Base-by-base conservation (phyloP, 2,329 filamentous ascomycete genomes). In the Aureobasidium vineae region DNA sequence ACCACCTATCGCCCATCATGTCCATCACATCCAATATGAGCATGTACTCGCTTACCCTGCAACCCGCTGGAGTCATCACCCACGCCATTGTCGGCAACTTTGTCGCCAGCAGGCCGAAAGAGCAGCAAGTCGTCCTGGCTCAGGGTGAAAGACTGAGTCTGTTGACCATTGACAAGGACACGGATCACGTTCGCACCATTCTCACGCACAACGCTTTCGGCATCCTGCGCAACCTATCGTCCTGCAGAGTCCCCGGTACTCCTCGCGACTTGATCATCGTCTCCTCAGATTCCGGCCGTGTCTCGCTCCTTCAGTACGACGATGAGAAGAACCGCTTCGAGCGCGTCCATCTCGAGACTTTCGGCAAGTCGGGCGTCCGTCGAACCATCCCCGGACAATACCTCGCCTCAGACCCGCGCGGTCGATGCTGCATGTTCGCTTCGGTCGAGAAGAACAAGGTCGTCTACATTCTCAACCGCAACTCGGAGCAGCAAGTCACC, bases 391-490 rank as follows among this genome's bases (percentile, higher is more conserved):
- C 96, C 2, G 95, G 96, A 68, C 92, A 99, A 78, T 99, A 97
- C 75, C 85, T 99, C 33, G 95, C 94, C 7, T 91, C 92, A 63
- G 95, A 99, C 74, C 95, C 95, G 33, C 97, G 97, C 78, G 95
- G 95, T 66, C 88, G 95, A 80, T 96, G 96, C 65, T 97, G 94
- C 75, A 84, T 99, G 75, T 91, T 98, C 69, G 92, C 95, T 11
- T 94, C 93, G 5, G 85, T 94, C 65, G 96, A 99, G 81, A 99
- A 99, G 85, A 99, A 98, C 82, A 99, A 99, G 82, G 89, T 99
- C 66, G 95, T 99, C 71, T 99, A 99, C 79, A 94, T 99, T 73
- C 84, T 99, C 71, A 98, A 98, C 78, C 89, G 96, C 70, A 96
- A 97, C 79, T 86, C 92, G 3, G 92, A 98, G 78, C 93, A 93